Conservation (phyloP, 306 rosid species). For the Rubus idaeus region DNA sequence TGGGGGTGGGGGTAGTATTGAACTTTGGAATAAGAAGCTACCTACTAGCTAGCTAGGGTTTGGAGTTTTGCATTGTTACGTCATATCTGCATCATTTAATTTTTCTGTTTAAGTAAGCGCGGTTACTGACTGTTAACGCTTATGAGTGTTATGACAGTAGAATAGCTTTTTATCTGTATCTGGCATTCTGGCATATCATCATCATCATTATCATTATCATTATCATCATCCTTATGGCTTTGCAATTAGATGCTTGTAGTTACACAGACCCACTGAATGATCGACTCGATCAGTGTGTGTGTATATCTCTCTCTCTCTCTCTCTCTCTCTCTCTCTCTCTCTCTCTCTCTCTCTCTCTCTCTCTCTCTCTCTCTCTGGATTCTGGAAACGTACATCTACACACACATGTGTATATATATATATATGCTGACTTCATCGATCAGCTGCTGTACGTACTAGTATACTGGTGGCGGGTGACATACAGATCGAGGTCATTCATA, state of each 20-base stretch:
- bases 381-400: neutral
- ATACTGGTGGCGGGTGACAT: neutral
- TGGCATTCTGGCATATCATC: constrained; percentile 23
- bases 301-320: neutral
- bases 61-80: constrained; percentile 4
- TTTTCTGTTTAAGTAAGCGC: constrained; percentile 25
- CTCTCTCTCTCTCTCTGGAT: neutral
- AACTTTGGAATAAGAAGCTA: neutral
- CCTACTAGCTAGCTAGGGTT: neutral
- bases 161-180: constrained; percentile 33
- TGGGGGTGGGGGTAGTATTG: neutral
- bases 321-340: neutral
- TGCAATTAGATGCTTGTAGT: neutral
- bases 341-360: neutral
- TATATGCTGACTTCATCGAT: neutral
- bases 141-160: constrained; percentile 19
- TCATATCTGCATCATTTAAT: constrained; percentile 22
- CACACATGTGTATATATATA: neutral
- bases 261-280: neutral
- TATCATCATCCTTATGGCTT: neutral
- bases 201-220: neutral
- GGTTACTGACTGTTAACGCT: constrained; percentile 36
- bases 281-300: neutral
- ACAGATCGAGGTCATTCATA: neutral
- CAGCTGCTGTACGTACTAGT: neutral